Base-by-base conservation (phyloP, 164 flowering plant species). In the Vitis labrusca region DNA sequence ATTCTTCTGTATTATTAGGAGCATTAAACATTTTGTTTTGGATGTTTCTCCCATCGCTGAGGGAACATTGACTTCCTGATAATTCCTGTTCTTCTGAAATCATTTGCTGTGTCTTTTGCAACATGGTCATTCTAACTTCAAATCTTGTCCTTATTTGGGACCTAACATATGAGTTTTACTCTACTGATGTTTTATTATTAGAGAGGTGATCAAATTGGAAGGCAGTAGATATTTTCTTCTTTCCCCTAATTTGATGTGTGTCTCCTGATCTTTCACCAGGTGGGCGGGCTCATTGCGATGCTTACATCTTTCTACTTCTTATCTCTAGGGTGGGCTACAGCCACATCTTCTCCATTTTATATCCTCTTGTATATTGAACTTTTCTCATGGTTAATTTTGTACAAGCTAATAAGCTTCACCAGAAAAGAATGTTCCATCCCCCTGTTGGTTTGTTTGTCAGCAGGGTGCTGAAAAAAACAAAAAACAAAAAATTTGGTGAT, bases 201-300 rank as follows among this genome's bases (percentile, higher is more conserved):
- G 15, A 5, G 49, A 56, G 30, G 57, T 67, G 29, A 19, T 67
- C 52, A 17, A 32, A 19, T 55, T 12, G 17, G n/a, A 53, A 12
- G 23, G 2, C 1, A 8, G n/a, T 50, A 17, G 23, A 14, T 57
- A 23, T 32, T 51, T 23, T 64, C 67, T 52, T 74, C 62, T 59
- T 32, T 59, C 60, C 59, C 47, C 44, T 64, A 12, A 61, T 63
- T 14, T 37, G 7, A 55, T 64, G 61, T 50, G 10, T 59, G 59
- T 57, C 66, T 66, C 55, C 63, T 32, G 8, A 37, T 66, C 47
- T 58, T 75, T 73, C 72, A 51, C 49, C 81, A 91, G 98, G 91
- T 89, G 13, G 94, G 93, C 71, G 99, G 99, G 44, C 89, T 95
- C 59, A 61, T 89, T 73, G 98, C 99, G 56, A 95, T 95, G 98